These are phyloP conservation scores for Microthlaspi erraticum DNA, from an alignment of 345 rosid species.

Conservation along the genomic window DNA sequence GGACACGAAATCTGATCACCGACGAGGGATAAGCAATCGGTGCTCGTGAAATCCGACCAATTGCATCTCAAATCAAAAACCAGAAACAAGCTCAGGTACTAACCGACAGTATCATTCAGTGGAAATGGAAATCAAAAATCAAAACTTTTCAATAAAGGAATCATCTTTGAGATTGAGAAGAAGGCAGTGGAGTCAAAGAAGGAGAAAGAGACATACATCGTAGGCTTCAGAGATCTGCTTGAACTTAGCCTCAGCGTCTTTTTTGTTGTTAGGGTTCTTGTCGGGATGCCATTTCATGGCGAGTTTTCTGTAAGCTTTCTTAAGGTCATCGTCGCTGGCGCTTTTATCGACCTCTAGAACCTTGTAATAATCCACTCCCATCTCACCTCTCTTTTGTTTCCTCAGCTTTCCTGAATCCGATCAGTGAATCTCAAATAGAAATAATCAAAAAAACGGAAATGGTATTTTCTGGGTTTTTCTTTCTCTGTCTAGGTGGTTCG, in stretches of 20 bases:
- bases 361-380: conserved; percentile 72
- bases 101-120: conserved; percentile 9
- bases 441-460: not conserved
- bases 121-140: conserved; percentile 16
- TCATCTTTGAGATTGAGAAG: not conserved
- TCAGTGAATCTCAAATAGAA: not conserved
- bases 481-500: conserved; percentile 7
- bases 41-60: conserved; percentile 10
- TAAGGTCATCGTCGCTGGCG: conserved; percentile 67
- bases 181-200: not conserved
- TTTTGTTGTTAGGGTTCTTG: conserved; percentile 55
- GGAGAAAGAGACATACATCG: conserved; percentile 46
- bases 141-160: conserved; percentile 17
- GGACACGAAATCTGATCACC: conserved; percentile 22
- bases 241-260: conserved; percentile 73
- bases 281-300: conserved; percentile 54
- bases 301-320: conserved; percentile 66
- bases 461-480: not conserved
- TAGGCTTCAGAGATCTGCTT: conserved; percentile 79
- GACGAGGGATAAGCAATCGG: not conserved
- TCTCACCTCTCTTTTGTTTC: conserved; percentile 46
- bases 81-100: too few relatives aligned
- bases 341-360: conserved; percentile 57
- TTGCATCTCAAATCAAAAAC: not conserved
- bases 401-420: conserved; percentile 33